Base-by-base conservation (phyloP, 1,284 basidiomycete species). In the Heliocybe sulcata region DNA sequence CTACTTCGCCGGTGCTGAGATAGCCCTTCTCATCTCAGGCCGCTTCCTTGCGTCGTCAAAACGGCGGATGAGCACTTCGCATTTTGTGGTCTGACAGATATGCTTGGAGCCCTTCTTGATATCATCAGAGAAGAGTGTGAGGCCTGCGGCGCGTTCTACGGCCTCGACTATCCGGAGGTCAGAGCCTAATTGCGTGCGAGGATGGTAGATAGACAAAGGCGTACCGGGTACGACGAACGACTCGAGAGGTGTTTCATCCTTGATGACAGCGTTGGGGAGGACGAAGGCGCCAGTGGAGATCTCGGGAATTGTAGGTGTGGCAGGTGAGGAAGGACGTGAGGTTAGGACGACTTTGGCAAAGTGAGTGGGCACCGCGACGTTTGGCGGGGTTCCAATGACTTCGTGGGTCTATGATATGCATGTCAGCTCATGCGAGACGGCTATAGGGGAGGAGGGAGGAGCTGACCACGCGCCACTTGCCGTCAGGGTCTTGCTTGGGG, bases 321-420 rank as follows among this genome's bases (percentile, higher is more conserved):
- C 80, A 0, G 88, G 81, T 2, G 88, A 92, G 20, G 83, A 77
- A 0, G 91, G 85, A 61, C 81, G 81, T 0, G 91, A 80, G 1
- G 90, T 83, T 53, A 98, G 77, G 25, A 98, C 85, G 27, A 98
- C 94, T 72, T 98, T 99, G 31, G 96, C 96, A 69, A 99, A 99
- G 68, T 99, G 97, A 3, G 97, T 99, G 0, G 97, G 97, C 6
- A 99, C 97, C 31, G 90, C 77, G 54, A 98, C 78, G 63, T 89
- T 91, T 2, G 94, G 93, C 23, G 93, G 94, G 33, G 81, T 83
- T 0, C 96, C 97, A 60, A 98, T 98, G 42, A 99, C 91, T 78
- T 97, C 94, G 67, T 97, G 85, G 1, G 81, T 85, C 91, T 95
- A 58, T 23, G 16, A 27, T n/a, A 29, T 47, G 45, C 22, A 47